phyloP scores from a whole-genome alignment of 2,329 filamentous ascomycete genomes.

The Metarhizium humberi region DNA sequence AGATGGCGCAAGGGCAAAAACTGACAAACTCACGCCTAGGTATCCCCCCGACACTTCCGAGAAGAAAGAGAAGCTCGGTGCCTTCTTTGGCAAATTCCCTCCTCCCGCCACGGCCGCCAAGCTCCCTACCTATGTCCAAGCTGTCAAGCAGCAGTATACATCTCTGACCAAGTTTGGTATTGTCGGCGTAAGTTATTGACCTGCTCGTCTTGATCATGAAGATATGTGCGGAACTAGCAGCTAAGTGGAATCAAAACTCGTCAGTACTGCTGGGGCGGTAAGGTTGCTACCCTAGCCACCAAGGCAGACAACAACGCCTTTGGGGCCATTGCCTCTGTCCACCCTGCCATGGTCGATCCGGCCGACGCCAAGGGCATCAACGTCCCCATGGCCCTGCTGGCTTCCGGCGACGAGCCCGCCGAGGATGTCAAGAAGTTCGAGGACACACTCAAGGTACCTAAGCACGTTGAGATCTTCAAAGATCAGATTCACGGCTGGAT shows the following conservation, averaged over 20 bases:
- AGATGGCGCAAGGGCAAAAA: background rate
- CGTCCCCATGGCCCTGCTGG: conserved; percentile 53
- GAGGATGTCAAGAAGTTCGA: conserved; percentile 48
- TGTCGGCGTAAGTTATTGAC: conserved; percentile 41
- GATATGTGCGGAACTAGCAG: background rate
- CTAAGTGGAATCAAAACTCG: background rate
- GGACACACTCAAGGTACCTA: conserved; percentile 40
- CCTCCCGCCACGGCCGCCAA: conserved; percentile 37
- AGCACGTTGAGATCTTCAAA: conserved; percentile 55
- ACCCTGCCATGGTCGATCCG: conserved; percentile 57
- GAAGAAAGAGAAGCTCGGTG: conserved; percentile 48
- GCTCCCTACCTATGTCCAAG: conserved; percentile 46
- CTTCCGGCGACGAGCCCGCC: conserved; percentile 54
- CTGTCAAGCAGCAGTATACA: conserved; percentile 41
- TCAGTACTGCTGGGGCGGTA: conserved; percentile 64
- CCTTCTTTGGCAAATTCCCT: conserved; percentile 46
- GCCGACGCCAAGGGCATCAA: conserved; percentile 50
- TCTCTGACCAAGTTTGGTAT: conserved; percentile 50
- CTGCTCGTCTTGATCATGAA: background rate
- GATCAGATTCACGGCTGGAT: conserved; percentile 69
- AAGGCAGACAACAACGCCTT: conserved; percentile 47
- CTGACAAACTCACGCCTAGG: conserved; percentile 19
- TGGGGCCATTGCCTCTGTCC: conserved; percentile 38
- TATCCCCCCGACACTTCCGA: conserved; percentile 56
- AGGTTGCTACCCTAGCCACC: conserved; percentile 46